Base-by-base conservation (phyloP, 2,329 filamentous ascomycete species). In the Fusarium praegraminearum region DNA sequence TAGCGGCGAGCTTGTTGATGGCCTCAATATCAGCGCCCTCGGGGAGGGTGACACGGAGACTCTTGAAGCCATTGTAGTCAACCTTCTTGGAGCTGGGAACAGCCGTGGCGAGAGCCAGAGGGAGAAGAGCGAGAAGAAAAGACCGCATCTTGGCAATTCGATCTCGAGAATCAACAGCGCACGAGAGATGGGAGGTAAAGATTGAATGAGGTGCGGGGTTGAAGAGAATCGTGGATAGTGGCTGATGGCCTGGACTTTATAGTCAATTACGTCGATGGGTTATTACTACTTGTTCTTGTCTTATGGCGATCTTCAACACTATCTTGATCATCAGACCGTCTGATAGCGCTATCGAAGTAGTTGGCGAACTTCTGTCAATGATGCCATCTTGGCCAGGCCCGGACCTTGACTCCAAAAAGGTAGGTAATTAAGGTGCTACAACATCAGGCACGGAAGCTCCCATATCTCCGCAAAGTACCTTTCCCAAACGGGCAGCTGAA, bases 11-110 rank as follows among this genome's bases (percentile, higher is more conserved):
- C 49, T 70, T 69, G 56, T 56, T 70, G 36, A 69, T 65, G 11
- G 62, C 55, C 5, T 22, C 43, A 2, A 33, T 15, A 18, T 69
- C 41, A 15, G 61, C 44, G 20, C 44, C 66, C 38, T 67, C 30
- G 9, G 66, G 52, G 13, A 69, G 52, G 32, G 67, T 70, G 44
- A 69, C 28, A 15, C 67, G 66, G n/a, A 69, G 61, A 33, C 66
- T 66, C 40, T 69, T 69, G 62, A 69, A 69, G 26, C 67, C 67
- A n/a, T 35, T 69, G 45, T 69, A 69, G 66, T 69, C 66, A 7
- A 70, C 32, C 53, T 69, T 69, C 45, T 69, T 69, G 43, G 67
- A 69, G 50, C 51, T 63, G 0, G 65, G 67, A 1, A 69, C 67
- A 26, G 67, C 57, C 4, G 66, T 36, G 47, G 61, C 66, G 18